Percentiles rank a stretch among this genome's conserved stretches.
These are phyloP conservation scores for Tetracentron sinense DNA, from an alignment of 164 flowering plant genomes.

Conservation along the genomic window DNA sequence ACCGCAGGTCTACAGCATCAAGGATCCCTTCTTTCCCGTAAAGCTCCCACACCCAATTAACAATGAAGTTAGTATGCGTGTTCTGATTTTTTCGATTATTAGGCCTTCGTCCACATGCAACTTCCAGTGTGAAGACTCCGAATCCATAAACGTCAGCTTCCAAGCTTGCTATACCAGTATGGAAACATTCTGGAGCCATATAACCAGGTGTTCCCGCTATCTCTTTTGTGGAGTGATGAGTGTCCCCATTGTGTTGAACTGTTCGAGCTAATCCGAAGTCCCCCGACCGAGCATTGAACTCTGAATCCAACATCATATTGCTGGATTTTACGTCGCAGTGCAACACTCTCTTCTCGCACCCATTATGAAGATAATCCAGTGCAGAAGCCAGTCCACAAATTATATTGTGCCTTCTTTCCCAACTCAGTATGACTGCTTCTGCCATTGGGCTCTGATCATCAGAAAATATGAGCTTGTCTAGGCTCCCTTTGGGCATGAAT, in stretches of 20 bases:
- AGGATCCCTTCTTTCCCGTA: too few species aligned
- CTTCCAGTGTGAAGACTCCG: slow-evolving; percentile 39
- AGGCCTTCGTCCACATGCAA: slow-evolving; percentile 41
- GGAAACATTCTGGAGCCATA: slow-evolving; percentile 47
- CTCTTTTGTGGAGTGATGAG: slow-evolving; percentile 38
- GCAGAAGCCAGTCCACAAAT: slow-evolving; percentile 40
- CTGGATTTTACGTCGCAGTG: slow-evolving; percentile 49
- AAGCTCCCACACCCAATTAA: too few species aligned
- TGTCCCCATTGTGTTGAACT: slow-evolving; percentile 16
- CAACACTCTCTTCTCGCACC: slow-evolving; percentile 36
- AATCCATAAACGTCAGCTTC: slow-evolving; percentile 43
- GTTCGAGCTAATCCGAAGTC: slow-evolving; percentile 49
- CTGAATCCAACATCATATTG: slow-evolving; percentile 42
- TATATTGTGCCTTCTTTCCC: not conserved
- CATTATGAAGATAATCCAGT: slow-evolving; percentile 43
- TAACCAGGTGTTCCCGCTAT: slow-evolving; percentile 50
- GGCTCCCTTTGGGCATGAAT: too few species aligned
- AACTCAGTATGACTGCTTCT: not conserved
- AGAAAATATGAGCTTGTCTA: too few species aligned
- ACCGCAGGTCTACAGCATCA: too few species aligned
- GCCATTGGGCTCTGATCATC: not conserved
- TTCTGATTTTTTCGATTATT: not conserved
- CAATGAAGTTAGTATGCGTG: too few species aligned
- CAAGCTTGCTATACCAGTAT: slow-evolving; percentile 31
- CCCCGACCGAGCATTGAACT: slow-evolving; percentile 37